A percentile compares a stretch with the other conserved stretches of the same genome.
phyloP scores from a whole-genome alignment of 305 asterid genomes.

The Solanum chacoense region DNA sequence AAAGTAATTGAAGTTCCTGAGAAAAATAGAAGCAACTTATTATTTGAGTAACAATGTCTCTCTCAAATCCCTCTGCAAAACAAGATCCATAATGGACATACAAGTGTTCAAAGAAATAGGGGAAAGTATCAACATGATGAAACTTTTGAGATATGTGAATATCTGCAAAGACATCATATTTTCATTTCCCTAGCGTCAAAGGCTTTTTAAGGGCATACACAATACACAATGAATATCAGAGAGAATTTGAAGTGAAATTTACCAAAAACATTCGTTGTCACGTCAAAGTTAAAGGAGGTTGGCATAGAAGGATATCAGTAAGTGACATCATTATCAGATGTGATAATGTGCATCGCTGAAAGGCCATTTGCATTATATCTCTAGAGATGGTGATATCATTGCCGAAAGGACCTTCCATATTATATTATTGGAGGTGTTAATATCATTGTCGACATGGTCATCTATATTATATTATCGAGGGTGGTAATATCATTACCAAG shows the following conservation, averaged over 20 bases:
- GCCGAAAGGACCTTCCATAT: not conserved
- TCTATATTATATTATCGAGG: no score
- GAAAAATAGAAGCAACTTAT: not conserved
- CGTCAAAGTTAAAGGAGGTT: not conserved
- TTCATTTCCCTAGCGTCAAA: not conserved
- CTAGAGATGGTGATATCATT: not conserved
- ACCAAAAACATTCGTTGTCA: not conserved
- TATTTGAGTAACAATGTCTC: not conserved
- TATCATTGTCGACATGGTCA: not conserved
- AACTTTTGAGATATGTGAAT: not conserved
- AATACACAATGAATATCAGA: not conserved
- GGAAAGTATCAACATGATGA: not conserved
- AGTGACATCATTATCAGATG: not conserved
- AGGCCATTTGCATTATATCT: not conserved
- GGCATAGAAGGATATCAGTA: not conserved
- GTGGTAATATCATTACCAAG: not conserved
- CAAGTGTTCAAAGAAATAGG: not conserved
- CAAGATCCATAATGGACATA: not conserved
- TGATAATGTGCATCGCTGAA: not conserved
- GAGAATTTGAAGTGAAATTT: not conserved
- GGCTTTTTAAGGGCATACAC: not conserved
- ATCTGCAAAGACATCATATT: not conserved
- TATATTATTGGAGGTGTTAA: no score
- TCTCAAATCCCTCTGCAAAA: not conserved
- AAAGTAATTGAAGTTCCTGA: not conserved